Evolutionary conservation across 768 basidiomycete species (phyloP), one percentile per base, ranked within the genome.

Genomic region (Termitomyces sp.): DNA sequence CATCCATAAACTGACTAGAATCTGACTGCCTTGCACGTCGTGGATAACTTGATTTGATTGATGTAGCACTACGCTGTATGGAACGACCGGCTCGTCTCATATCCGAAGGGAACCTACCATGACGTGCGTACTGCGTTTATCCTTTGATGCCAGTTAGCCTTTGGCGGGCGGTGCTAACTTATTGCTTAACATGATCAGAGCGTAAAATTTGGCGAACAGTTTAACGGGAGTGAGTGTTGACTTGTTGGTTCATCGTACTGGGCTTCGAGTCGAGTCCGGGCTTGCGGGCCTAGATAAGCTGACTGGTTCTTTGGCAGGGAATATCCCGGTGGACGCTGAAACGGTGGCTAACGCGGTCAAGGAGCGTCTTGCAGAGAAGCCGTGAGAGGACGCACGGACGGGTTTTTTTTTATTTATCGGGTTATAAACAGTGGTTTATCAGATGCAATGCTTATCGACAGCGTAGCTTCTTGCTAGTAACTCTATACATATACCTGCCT

Each of bases 321-420:
- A 58, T 5, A 90, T 91, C 55, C 88, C 88, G 14, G 82, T 89
- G 1, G 70, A 85, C 61, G 86, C 83, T 0, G 79, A 81, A 23
- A 75, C 75, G 1, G 77, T 91, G 10, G 83, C 80, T 1, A 69
- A 77, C 50, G 70, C 86, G 54, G 84, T 91, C 40, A 82, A 85
- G 64, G 80, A 85, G 57, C 79, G 83, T 48, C 70, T 87, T 44
- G 23, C 40, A 6, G 51, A 52, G 26, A 44, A 50, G 13, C 36
- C 44, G 12, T 36, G 23, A 23, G 23, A 23, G 23, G 23, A 23
- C 23, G 23, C 43, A 0, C 58, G 33, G 61, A 35, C 2, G 12
- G 36, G 13, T 14, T 14, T 13, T 36, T 35, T 36, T 13, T 2
- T 10, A 7, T 12, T 32, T 30, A 30, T 30, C 30, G 30, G 30